phyloP scores from a whole-genome alignment of 2,329 filamentous ascomycete genomes.

The Pseudogymnoascus sp. region DNA sequence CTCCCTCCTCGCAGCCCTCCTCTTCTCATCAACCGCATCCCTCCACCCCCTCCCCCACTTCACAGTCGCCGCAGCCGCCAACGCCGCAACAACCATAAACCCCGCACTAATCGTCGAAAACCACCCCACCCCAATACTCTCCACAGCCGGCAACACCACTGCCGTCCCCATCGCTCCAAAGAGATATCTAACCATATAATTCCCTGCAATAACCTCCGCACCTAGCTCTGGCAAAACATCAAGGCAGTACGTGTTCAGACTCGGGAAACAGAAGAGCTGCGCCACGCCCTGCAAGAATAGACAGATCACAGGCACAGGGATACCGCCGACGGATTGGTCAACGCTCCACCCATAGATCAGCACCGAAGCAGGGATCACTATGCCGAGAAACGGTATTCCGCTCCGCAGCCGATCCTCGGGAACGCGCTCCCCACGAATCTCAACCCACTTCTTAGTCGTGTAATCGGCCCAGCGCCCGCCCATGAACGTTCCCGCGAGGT shows the following conservation, averaged over 20 bases:
- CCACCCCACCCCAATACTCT: constrained; percentile 70
- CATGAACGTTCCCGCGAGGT: constrained; percentile 58
- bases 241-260: constrained; percentile 70
- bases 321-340: constrained; percentile 41
- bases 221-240: constrained; percentile 68
- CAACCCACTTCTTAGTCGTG: constrained; percentile 56
- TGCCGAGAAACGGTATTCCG: constrained; percentile 46
- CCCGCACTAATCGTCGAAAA: constrained; percentile 61
- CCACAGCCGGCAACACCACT: constrained; percentile 63
- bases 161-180: constrained; percentile 65
- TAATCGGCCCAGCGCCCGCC: constrained; percentile 65
- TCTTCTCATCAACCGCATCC: constrained; percentile 42
- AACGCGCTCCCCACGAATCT: constrained; percentile 50
- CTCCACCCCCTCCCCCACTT: constrained; percentile 28
- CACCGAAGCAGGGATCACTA: constrained; percentile 52
- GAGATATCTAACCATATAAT: constrained; percentile 70
- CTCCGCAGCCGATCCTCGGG: constrained; percentile 60
- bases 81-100: constrained; percentile 39
- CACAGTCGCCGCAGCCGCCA: constrained; percentile 19
- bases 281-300: constrained; percentile 69
- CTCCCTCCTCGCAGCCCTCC: constrained; percentile 29
- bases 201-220: constrained; percentile 69
- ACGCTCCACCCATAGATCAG: constrained; percentile 59
- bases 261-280: constrained; percentile 68
- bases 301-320: constrained; percentile 56